phyloP scores from a whole-genome alignment of 805 yeast genomes.

The Wickerhamiella lipophila region DNA sequence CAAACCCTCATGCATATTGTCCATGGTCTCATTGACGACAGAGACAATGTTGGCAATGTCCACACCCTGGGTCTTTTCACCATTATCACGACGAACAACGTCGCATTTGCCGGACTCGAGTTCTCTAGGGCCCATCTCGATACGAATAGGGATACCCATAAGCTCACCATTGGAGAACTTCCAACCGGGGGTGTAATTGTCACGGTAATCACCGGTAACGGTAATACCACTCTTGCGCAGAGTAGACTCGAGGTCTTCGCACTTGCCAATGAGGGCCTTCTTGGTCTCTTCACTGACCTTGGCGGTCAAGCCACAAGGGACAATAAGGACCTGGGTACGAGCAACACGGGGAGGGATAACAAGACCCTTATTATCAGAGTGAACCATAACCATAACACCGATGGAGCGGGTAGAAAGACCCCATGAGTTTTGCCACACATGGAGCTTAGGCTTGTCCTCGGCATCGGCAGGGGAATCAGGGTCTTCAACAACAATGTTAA shows the following conservation, averaged over 20 bases:
- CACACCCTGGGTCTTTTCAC: slow-evolving; percentile 52
- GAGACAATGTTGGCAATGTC: slow-evolving; percentile 51
- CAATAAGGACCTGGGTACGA: slow-evolving; percentile 77
- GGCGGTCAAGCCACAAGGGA: slow-evolving; percentile 89
- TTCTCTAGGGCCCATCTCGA: slow-evolving; percentile 96
- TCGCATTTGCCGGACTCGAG: slow-evolving; percentile 63
- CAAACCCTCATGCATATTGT: slow-evolving; percentile 64
- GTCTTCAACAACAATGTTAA: slow-evolving; percentile 86
- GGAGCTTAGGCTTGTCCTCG: slow-evolving; percentile 63
- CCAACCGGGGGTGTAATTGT: slow-evolving; percentile 96
- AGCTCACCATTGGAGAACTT: slow-evolving; percentile 95
- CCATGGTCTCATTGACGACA: slow-evolving; percentile 63
- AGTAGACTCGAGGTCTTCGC: slow-evolving; percentile 51
- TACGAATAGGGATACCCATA: slow-evolving; percentile 86
- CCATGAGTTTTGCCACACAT: slow-evolving; percentile 97
- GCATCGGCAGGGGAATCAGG: slow-evolving; percentile 53
- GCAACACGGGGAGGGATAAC: slow-evolving; percentile 97
- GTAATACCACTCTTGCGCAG: slow-evolving; percentile 55
- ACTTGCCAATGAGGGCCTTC: slow-evolving; percentile 53
- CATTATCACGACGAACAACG: slow-evolving; percentile 88
- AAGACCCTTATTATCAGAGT: slow-evolving; percentile 95
- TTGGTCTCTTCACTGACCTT: slow-evolving; percentile 71
- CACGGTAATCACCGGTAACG: slow-evolving; percentile 77
- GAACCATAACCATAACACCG: slow-evolving; percentile 99
- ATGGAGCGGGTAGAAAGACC: slow-evolving; percentile 96